Conservation (phyloP, 352 stramenopile genomes). For the Pythium sp. region DNA sequence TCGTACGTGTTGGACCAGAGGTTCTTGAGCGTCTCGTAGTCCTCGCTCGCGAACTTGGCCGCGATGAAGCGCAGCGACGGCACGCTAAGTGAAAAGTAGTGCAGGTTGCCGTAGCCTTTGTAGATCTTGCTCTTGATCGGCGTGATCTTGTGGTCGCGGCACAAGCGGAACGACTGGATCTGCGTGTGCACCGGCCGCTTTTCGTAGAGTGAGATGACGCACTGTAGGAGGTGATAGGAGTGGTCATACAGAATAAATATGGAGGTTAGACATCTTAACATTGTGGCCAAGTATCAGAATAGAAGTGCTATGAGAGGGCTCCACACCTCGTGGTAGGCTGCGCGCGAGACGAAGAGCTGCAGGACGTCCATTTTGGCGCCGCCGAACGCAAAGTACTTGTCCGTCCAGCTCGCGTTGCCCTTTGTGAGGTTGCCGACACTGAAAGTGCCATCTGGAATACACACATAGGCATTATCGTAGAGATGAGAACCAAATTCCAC, state of each 20-base stretch:
- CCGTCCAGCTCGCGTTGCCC: slow-evolving; percentile 72
- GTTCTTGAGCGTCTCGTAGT: slow-evolving; percentile 81
- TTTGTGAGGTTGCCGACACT: slow-evolving; percentile 78
- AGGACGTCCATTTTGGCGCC: slow-evolving; percentile 80
- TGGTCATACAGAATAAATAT: background rate
- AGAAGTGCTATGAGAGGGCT: background rate
- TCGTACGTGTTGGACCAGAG: slow-evolving; percentile 82
- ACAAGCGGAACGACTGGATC: slow-evolving; percentile 83
- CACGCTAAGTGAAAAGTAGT: slow-evolving; percentile 83
- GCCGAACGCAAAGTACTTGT: slow-evolving; percentile 82
- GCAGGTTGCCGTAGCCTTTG: slow-evolving; percentile 81
- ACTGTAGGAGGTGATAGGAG: slow-evolving; percentile 26
- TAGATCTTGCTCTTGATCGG: slow-evolving; percentile 88
- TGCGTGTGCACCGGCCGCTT: slow-evolving; percentile 78
- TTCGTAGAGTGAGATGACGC: slow-evolving; percentile 82
- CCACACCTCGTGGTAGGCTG: slow-evolving; percentile 73
- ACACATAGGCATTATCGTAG: slow-evolving; percentile 10
- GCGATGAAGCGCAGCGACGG: slow-evolving; percentile 77
- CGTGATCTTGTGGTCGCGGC: slow-evolving; percentile 81
- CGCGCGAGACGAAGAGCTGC: slow-evolving; percentile 81
- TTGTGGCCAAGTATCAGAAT: background rate
- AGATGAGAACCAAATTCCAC: slow-evolving; percentile 12
- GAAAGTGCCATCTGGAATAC: slow-evolving; percentile 67
- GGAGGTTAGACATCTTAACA: background rate
- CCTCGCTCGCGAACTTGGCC: slow-evolving; percentile 81